phyloP scores from a whole-genome alignment of 208 protist species.

The Novymonas esmeraldas region DNA sequence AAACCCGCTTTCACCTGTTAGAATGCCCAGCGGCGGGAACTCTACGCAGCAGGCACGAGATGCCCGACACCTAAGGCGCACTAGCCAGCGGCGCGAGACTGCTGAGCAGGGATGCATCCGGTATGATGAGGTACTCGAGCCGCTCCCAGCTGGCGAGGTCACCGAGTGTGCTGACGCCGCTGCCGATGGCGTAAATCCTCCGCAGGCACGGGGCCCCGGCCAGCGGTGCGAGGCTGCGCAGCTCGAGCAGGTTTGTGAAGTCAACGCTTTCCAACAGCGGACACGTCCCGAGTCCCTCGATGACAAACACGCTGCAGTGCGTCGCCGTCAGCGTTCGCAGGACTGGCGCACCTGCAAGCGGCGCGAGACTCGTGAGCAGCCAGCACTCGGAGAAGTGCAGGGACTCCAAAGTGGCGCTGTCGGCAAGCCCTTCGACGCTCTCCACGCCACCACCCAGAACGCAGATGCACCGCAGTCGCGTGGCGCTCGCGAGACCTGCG shows the following conservation, averaged over 20 bases:
- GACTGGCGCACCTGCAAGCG: neutral
- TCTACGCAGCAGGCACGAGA: too few species aligned
- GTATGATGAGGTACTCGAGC: neutral
- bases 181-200: neutral
- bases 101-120: neutral
- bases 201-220: neutral
- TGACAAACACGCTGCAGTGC: neutral
- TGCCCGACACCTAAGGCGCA: neutral
- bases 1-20: too few species aligned
- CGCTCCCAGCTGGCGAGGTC: neutral
- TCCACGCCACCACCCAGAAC: neutral
- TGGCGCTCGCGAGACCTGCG: neutral
- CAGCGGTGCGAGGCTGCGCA: neutral
- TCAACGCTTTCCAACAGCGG: neutral
- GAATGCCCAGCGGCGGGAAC: too few species aligned
- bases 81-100: neutral
- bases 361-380: neutral
- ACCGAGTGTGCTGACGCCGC: neutral
- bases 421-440: neutral
- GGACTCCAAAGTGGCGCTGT: neutral
- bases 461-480: neutral
- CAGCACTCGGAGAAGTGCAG: neutral
- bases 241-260: neutral
- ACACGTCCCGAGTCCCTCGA: slow-evolving; percentile 8
- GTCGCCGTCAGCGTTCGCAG: neutral